phyloP scores from a whole-genome alignment of 345 rosid species.

The Lepidium sativum region DNA sequence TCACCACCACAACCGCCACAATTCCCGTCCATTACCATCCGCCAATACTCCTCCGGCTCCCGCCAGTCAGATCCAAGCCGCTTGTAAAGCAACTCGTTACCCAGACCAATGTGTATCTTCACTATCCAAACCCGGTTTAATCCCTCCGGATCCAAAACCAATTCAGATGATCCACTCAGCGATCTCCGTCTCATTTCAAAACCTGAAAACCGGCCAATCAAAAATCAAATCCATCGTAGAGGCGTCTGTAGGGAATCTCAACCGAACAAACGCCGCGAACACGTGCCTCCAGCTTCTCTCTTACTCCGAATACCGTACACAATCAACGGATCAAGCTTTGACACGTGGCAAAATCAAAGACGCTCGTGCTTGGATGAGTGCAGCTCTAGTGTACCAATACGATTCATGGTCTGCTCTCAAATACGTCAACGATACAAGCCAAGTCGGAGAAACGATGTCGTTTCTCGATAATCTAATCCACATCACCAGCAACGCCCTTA shows the following conservation, averaged over 20 bases:
- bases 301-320: slow-evolving; percentile 44
- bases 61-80: slow-evolving; percentile 33
- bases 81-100: slow-evolving; percentile 62
- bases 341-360: slow-evolving; percentile 49
- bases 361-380: slow-evolving; percentile 74
- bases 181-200: slow-evolving; percentile 40
- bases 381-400: slow-evolving; percentile 67
- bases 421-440: slow-evolving; percentile 57
- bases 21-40: not conserved
- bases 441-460: slow-evolving; percentile 48
- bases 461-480: slow-evolving; percentile 38
- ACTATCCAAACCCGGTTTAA: slow-evolving; percentile 23
- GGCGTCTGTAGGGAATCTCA: slow-evolving; percentile 41
- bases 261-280: slow-evolving; percentile 53
- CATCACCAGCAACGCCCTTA: slow-evolving; percentile 59
- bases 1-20: not conserved
- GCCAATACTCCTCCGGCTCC: not conserved
- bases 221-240: slow-evolving; percentile 48
- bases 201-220: slow-evolving; percentile 47
- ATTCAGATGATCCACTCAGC: slow-evolving; percentile 59
- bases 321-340: slow-evolving; percentile 33
- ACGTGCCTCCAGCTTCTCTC: slow-evolving; percentile 48
- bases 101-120: slow-evolving; percentile 43
- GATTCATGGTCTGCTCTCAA: slow-evolving; percentile 65
- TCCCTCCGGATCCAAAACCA: slow-evolving; percentile 42